A percentile compares a stretch with the other conserved stretches of the same genome.
Evolutionary conservation across 176 grass and related monocot species (phyloP).

Genomic region (Carex kokanica): DNA sequence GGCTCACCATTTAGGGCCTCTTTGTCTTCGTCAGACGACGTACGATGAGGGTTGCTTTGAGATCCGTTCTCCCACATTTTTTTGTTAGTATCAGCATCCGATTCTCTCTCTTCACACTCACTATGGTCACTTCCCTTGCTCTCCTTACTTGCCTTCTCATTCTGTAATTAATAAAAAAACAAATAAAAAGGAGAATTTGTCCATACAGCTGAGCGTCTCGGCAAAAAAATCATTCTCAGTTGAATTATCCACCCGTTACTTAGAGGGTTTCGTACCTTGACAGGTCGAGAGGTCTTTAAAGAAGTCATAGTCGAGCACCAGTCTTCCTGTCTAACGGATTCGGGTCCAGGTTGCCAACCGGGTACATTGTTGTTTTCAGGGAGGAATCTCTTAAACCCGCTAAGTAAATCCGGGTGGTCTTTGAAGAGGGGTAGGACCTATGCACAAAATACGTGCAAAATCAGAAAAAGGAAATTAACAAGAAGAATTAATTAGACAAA

Average conservation of each 20-base stretch:
- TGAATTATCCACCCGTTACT: background rate
- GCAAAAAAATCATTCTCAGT: background rate
- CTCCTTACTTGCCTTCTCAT: constrained; percentile 20
- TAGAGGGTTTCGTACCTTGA: background rate
- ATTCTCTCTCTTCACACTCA: constrained; percentile 4
- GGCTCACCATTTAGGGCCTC: background rate
- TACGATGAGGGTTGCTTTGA: constrained; percentile 17
- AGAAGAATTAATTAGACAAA: background rate
- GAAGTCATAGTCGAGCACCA: background rate
- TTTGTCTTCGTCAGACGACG: background rate
- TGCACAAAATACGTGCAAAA: constrained; percentile 1
- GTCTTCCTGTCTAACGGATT: background rate
- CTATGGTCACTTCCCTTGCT: background rate
- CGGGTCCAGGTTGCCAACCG: background rate
- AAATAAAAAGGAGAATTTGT: background rate
- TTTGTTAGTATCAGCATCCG: constrained; percentile 9
- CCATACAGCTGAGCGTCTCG: background rate
- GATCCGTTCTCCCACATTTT: background rate
- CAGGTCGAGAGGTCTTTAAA: background rate
- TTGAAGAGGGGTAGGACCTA: constrained; percentile 38
- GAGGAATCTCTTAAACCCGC: constrained; percentile 37
- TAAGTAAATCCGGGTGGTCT: constrained; percentile 35
- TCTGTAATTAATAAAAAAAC: background rate
- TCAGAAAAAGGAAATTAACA: background rate
- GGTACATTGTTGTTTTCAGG: background rate